Conservation (phyloP, 495 filamentous ascomycete species). For the Lentithecium fluviatile region DNA sequence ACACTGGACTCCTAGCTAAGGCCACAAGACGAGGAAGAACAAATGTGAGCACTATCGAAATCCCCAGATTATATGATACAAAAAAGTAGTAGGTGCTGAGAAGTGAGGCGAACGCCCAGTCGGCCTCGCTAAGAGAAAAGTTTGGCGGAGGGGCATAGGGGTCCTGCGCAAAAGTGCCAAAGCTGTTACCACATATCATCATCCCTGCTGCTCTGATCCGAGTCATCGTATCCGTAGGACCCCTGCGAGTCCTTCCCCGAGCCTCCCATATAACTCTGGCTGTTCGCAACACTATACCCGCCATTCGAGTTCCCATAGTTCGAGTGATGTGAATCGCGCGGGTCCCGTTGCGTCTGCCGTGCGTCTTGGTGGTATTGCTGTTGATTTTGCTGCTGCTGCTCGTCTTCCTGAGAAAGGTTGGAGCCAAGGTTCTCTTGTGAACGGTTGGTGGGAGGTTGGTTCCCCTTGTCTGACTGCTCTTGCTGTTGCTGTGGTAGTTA, state of each 20-base stretch:
- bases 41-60: no score
- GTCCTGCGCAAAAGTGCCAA: no score
- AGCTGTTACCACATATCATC: constrained; percentile 34
- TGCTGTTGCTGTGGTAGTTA: constrained; percentile 24
- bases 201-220: constrained; percentile 30
- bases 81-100: no score
- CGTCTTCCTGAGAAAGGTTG: no score
- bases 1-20: no score
- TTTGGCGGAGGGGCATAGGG: no score
- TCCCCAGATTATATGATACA: no score
- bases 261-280: constrained; percentile 41
- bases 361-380: constrained; percentile 7
- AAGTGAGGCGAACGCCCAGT: no score
- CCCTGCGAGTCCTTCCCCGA: constrained; percentile 15
- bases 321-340: constrained; percentile 30
- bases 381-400: no score
- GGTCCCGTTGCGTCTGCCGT: constrained; percentile 11
- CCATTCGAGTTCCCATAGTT: constrained; percentile 24
- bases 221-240: constrained; percentile 28
- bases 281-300: constrained; percentile 40
- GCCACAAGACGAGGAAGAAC: no score
- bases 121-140: no score
- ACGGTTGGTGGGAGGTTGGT: neutral
- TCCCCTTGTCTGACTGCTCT: constrained; percentile 20
- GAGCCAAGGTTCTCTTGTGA: constrained; percentile 3